Base-by-base conservation (phyloP, 1,284 basidiomycete species). In the Puccinia hordei region DNA sequence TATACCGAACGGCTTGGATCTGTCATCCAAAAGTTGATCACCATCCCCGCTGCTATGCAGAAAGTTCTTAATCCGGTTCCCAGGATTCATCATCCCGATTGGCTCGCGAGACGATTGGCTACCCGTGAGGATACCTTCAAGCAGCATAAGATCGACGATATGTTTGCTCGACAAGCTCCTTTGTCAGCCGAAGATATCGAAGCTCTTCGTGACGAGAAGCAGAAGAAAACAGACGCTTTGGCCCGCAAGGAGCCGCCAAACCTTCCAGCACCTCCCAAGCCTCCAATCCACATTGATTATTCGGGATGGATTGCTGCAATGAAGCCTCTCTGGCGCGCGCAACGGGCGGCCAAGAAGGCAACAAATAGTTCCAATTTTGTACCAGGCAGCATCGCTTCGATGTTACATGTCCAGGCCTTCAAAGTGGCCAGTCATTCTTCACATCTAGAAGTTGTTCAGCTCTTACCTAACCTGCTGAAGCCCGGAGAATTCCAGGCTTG, bases 21-120 rank as follows among this genome's bases (percentile, higher is more conserved):
- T 0, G 97, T 99, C 83, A 95, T 99, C 81, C 97, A 99, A 87
- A 99, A 99, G 85, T 89, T 99, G 77, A 99, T 99, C 86, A 99
- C 97, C 2, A 99, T 99, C 83, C 97, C 97, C 10, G 97, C 97
- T 5, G 97, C 97, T 0, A 93, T 99, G 90, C 97, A 99, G 86
- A 95, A 95, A 84, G 93, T 99, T 53, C 87, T 92, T 13, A 99
- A 99, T 85, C 97, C 97, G 0, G 97, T 99, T 0, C 94, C 96
- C 17, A 91, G 97, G 27, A 92, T 99, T 81, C 91, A 91, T 17
- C 97, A 99, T 87, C 97, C 97, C 0, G 97, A 99, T 85, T 99
- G 97, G 97, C 88, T 99, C 53, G 92, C 93, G 86, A 91, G 93
- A 76, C 90, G 97, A 46, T 93, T 99, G 22, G 92, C 92, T 9